These are phyloP conservation scores for Chenopodium quinoa DNA, from an alignment of 148 eudicot species.

Conservation along the genomic window DNA sequence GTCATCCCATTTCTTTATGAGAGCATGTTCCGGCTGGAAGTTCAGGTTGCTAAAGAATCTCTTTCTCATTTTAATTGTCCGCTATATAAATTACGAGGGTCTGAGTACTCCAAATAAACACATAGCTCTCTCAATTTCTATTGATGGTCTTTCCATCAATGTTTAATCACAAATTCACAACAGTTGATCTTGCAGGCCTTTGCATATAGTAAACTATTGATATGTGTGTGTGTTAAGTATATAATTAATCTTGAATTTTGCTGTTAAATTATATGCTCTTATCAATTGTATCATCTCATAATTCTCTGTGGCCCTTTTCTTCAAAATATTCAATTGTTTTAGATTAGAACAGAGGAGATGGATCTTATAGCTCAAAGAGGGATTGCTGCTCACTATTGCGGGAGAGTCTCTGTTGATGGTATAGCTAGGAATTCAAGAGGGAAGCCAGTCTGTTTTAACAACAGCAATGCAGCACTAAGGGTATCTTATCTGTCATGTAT, in stretches of 20 bases:
- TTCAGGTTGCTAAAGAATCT: conserved; percentile 58
- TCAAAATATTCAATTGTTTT: not conserved
- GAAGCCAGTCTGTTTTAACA: conserved; percentile 63
- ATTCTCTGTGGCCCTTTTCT: not conserved
- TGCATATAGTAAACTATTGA: not conserved
- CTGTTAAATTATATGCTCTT: not conserved
- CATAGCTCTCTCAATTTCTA: not conserved
- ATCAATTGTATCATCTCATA: not conserved
- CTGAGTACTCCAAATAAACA: not conserved
- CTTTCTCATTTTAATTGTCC: not conserved
- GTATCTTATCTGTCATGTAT: conserved; percentile 33
- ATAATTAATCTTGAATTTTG: not conserved
- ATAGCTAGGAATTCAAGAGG: conserved; percentile 56
- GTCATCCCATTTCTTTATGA: conserved; percentile 97
- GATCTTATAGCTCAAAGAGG: conserved; percentile 94
- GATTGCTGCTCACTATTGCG: conserved; percentile 94
- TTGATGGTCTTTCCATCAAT: not conserved
- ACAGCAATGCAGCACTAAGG: conserved; percentile 80
- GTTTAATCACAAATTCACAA: not conserved
- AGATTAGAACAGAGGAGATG: conserved; percentile 99
- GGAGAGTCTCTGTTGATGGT: conserved; percentile 59
- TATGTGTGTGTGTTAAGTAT: not conserved
- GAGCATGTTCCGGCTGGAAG: conserved; percentile 96
- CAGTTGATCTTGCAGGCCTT: not conserved
- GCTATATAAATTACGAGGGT: not conserved